These are phyloP conservation scores for Phoenix dactylifera DNA, from an alignment of 176 grass and related monocot genomes.

Conservation along the genomic window DNA sequence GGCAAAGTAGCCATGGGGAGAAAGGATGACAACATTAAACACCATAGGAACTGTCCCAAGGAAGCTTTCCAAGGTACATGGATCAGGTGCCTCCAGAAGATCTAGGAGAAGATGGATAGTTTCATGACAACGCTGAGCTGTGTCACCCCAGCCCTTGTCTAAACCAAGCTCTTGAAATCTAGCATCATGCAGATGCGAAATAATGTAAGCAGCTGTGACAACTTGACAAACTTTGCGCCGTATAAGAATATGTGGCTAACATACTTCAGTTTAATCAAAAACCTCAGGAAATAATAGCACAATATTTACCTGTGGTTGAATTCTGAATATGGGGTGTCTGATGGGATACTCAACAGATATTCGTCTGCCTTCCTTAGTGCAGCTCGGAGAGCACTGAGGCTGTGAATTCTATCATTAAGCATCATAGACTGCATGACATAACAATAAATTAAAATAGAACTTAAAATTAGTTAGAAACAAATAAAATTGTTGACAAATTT, in stretches of 20 bases:
- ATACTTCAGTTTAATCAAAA: too few relatives aligned
- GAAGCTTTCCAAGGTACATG: constrained; percentile 86
- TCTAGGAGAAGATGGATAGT: constrained; percentile 93
- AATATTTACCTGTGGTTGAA: constrained; percentile 69
- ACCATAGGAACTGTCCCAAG: constrained; percentile 91
- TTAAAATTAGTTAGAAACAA: too few relatives aligned
- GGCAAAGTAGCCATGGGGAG: constrained; percentile 92
- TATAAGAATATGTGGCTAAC: too few relatives aligned
- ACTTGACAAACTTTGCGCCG: too few relatives aligned
- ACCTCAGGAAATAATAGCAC: too few relatives aligned
- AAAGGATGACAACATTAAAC: constrained; percentile 95
- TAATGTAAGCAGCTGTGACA: too few relatives aligned
- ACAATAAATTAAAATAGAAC: too few relatives aligned
- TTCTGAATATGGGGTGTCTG: constrained; percentile 70
- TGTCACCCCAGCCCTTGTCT: constrained; percentile 99
- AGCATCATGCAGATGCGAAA: constrained; percentile 12
- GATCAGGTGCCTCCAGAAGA: constrained; percentile 95
- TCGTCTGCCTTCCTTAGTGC: constrained; percentile 92
- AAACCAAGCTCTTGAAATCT: constrained; percentile 98
- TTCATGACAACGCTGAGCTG: constrained; percentile 54
- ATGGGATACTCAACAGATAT: constrained; percentile 51
- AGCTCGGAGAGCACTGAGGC: constrained; percentile 69
- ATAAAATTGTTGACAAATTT: too few relatives aligned
- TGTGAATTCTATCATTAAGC: constrained; percentile 95
- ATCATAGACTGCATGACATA: constrained; percentile 68